Evolutionary conservation across 2,329 filamentous ascomycete species (phyloP).

Genomic region (Alternaria hordeiaustralica): DNA sequence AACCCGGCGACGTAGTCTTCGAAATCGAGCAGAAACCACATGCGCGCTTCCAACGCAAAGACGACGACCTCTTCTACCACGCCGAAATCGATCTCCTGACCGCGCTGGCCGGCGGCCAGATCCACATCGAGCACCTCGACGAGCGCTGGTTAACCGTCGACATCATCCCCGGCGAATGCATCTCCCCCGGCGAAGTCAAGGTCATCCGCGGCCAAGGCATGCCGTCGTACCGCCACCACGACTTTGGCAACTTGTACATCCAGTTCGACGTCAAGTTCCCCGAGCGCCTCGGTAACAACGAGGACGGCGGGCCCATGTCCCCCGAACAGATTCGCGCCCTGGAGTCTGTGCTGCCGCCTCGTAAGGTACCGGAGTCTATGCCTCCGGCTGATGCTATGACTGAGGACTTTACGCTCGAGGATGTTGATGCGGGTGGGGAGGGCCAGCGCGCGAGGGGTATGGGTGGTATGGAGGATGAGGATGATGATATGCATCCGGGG

Average conservation of each 20-base stretch:
- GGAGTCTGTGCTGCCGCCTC: conserved; percentile 82
- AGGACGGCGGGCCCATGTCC: conserved; percentile 57
- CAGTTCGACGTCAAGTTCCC: conserved; percentile 99
- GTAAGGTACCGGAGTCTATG: conserved; percentile 63
- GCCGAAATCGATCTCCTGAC: conserved; percentile 96
- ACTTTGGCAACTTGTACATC: conserved; percentile 94
- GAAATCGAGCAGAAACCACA: conserved; percentile 99
- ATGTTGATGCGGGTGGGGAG: conserved; percentile 72
- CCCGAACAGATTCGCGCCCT: conserved; percentile 77
- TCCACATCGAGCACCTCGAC: conserved; percentile 95
- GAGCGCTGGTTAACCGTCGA: conserved; percentile 95
- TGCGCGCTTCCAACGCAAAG: conserved; percentile 89
- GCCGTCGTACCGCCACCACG: conserved; percentile 94
- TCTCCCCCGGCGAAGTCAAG: conserved; percentile 88
- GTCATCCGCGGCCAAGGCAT: conserved; percentile 96
- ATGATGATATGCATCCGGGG: conserved; percentile 65
- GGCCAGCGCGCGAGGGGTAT: conserved; percentile 72
- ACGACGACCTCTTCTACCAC: conserved; percentile 94
- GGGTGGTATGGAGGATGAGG: conserved; percentile 69
- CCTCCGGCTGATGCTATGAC: conserved; percentile 88
- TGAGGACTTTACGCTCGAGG: conserved; percentile 86
- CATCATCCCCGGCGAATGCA: conserved; percentile 92
- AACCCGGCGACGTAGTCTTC: conserved; percentile 96
- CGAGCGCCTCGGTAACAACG: conserved; percentile 55
- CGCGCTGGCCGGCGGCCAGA: conserved; percentile 86